Conservation (phyloP, 164 flowering plant genomes). For the Magnolia changhungtana region DNA sequence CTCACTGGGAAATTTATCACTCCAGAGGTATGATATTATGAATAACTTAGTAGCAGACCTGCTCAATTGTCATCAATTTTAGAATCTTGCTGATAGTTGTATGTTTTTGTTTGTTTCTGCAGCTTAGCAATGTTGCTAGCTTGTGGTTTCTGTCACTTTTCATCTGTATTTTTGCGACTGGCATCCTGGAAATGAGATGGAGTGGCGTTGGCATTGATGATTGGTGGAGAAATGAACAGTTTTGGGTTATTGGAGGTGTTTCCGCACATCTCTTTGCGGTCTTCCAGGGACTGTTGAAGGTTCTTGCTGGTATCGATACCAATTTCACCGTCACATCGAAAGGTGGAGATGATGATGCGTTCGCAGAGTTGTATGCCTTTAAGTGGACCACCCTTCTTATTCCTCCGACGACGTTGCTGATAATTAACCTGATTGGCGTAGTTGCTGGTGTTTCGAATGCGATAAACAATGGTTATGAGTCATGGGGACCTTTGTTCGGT, state of each 20-base stretch:
- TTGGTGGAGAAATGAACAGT: conserved; percentile 78
- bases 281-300: conserved; percentile 60
- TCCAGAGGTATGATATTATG: conserved; percentile 47
- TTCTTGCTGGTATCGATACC: conserved; percentile 58
- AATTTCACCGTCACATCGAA: conserved; percentile 65
- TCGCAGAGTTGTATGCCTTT: conserved; percentile 53
- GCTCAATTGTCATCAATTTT: neutral
- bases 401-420: conserved; percentile 57
- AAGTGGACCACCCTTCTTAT: conserved; percentile 68
- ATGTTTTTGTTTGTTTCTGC: conserved; percentile 21
- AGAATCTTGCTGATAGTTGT: conserved; percentile 5
- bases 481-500: conserved; percentile 69
- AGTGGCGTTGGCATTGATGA: conserved; percentile 69
- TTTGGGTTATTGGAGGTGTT: conserved; percentile 72
- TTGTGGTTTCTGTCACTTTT: conserved; percentile 61
- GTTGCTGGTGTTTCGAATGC: conserved; percentile 67
- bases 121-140: conserved; percentile 65
- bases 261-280: conserved; percentile 66
- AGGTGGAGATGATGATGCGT: conserved; percentile 49
- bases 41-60: neutral
- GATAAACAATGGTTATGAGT: conserved; percentile 60
- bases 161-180: conserved; percentile 52
- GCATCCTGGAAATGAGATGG: conserved; percentile 68
- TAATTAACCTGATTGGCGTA: conserved; percentile 55
- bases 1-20: conserved; percentile 65